Conservation (phyloP, 176 grass and related monocot genomes). For the Otatea glauca region DNA sequence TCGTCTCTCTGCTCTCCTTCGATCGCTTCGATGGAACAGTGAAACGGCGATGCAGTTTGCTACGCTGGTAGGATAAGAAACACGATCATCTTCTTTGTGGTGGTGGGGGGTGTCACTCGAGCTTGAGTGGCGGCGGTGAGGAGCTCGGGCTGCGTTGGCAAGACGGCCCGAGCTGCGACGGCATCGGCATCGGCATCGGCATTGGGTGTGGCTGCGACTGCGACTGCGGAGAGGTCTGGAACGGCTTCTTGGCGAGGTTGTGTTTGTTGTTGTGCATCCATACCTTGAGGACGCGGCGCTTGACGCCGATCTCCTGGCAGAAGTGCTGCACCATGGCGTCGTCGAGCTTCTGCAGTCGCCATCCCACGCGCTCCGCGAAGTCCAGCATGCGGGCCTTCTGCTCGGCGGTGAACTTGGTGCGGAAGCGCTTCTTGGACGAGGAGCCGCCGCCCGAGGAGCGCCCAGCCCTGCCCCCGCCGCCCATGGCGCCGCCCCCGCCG, state of each 20-base stretch:
- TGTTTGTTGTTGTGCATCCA: slow-evolving; percentile 99
- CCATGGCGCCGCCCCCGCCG: slow-evolving; percentile 33
- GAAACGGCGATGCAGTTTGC: slow-evolving; percentile 43
- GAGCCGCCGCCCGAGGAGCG: slow-evolving; percentile 5
- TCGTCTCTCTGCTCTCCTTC: background rate
- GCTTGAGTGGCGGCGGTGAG: slow-evolving; percentile 19
- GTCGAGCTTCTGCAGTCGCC: slow-evolving; percentile 79
- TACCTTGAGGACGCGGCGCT: slow-evolving; percentile 87
- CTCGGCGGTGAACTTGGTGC: slow-evolving; percentile 85
- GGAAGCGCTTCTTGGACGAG: slow-evolving; percentile 69
- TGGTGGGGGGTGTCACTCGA: slow-evolving; percentile 27
- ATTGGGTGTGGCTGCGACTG: background rate
- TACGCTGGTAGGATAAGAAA: slow-evolving; percentile 36
- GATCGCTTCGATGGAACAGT: slow-evolving; percentile 46
- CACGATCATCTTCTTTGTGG: background rate
- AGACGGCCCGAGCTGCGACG: slow-evolving; percentile 3
- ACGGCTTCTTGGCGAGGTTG: slow-evolving; percentile 66
- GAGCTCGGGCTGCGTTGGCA: slow-evolving; percentile 31
- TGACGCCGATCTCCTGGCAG: slow-evolving; percentile 90
- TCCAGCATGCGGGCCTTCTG: slow-evolving; percentile 93
- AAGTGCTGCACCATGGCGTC: slow-evolving; percentile 80
- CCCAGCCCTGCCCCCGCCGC: background rate
- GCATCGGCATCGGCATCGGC: background rate
- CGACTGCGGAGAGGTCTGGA: background rate
- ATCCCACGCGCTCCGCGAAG: slow-evolving; percentile 82